Evolutionary conservation across 75 land plant genomes (phyloP), one percentile per base, ranked within the genome.

Genomic region (Sequoia sempervirens): DNA sequence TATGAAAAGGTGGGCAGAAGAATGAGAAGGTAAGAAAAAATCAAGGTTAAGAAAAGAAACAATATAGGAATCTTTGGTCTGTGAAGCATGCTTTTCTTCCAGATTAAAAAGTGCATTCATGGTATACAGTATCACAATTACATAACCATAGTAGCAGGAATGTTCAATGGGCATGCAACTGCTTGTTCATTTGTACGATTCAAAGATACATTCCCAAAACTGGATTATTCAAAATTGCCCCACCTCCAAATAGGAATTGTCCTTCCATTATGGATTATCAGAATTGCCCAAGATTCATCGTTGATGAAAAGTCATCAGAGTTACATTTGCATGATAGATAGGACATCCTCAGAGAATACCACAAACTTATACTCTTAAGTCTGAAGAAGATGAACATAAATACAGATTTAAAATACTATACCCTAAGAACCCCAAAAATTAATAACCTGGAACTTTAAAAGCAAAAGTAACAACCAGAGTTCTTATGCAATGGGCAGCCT

Each of bases 121-220:
- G 15, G 78, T n/a, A 43, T 46, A 45, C 80, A 78, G 30, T 78
- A 78, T 43, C 80, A 45, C 46, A 78, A n/a, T 26, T 26, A 76
- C 11, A 78, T 26, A 26, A 41, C 13, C 28, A 11, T 41, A 45
- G 40, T 45, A 26, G 80, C 47, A 10, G 1, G n/a, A 26, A 43
- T 43, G 30, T 26, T 78, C n/a, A 43, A 78, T 78, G 40, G 4
- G 26, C 23, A 78, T 11, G 80, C 47, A 11, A 26, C 50, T 78
- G 46, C 80, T 12, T 41, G 43, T 78, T 78, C 47, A 18, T 78
- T 78, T 26, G 50, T 18, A 10, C 23, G 45, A 43, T 38, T 78
- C 18, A 76, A 40, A 45, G 26, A 75, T 18, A 75, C 7, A 41
- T 56, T 56, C 61, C 61, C 61, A 41, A 78, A 1, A 2, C 8